Evolutionary conservation across 441 rosid species (phyloP).

Genomic region (Pelargonium cotyledonis): DNA sequence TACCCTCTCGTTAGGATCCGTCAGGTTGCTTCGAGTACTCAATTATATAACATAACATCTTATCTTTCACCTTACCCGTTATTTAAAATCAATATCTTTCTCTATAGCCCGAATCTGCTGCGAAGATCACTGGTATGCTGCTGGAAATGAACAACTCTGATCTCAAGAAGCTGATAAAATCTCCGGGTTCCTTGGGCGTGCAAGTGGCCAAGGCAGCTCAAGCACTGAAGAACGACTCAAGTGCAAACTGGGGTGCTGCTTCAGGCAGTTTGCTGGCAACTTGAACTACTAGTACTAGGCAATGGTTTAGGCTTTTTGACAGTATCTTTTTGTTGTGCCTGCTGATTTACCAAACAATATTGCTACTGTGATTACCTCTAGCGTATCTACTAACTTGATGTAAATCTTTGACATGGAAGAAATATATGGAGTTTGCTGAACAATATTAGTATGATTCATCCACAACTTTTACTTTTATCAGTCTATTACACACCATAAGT

Average conservation of each 20-base stretch:
- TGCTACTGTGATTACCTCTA: neutral
- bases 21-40: constrained; percentile 11
- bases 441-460: no score
- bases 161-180: constrained; percentile 13
- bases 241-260: constrained; percentile 10
- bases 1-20: constrained; percentile 17
- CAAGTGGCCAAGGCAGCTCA: constrained; percentile 18
- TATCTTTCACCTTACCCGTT: constrained; percentile 9
- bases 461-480: no score
- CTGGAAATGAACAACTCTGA: constrained; percentile 22
- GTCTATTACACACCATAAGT: no score
- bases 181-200: constrained; percentile 19
- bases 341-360: constrained; percentile 3
- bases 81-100: constrained; percentile 7
- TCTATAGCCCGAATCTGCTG: constrained; percentile 21
- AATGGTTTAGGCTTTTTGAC: constrained; percentile 2
- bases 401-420: neutral
- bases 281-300: constrained; percentile 15
- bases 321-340: neutral
- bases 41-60: neutral
- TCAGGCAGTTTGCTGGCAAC: constrained; percentile 18
- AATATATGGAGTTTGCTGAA: no score
- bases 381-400: neutral
- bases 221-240: constrained; percentile 22
- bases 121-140: constrained; percentile 19